phyloP scores from a whole-genome alignment of 768 basidiomycete genomes.

The Dioszegia hungarica region DNA sequence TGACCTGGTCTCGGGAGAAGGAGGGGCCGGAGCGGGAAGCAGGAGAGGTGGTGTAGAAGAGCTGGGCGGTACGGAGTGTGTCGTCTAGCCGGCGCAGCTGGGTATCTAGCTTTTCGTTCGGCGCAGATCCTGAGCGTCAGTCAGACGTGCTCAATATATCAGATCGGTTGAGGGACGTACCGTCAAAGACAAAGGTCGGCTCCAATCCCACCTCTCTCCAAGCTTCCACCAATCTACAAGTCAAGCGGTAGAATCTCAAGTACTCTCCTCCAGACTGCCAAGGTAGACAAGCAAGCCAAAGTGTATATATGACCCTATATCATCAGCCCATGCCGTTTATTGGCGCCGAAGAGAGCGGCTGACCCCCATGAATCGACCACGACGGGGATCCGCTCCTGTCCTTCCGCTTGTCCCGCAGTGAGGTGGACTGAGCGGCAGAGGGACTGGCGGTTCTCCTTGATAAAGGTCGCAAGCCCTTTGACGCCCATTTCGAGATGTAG shows the following conservation, averaged over 20 bases:
- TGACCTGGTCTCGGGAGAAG: slow-evolving; percentile 23
- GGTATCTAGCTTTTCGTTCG: slow-evolving; percentile 43
- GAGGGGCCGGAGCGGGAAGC: slow-evolving; percentile 40
- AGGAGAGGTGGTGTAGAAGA: slow-evolving; percentile 48
- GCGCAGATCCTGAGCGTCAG: slow-evolving; percentile 38
- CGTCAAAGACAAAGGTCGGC: slow-evolving; percentile 48
- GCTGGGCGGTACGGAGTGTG: slow-evolving; percentile 25
- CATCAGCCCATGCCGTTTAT: slow-evolving; percentile 3
- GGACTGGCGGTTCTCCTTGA: slow-evolving; percentile 45
- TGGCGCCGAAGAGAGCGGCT: slow-evolving; percentile 1
- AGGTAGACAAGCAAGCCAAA: slow-evolving; percentile 39
- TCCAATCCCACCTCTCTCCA: slow-evolving; percentile 44
- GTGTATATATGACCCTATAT: slow-evolving; percentile 43
- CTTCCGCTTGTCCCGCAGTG: neutral
- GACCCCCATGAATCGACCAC: slow-evolving; percentile 50
- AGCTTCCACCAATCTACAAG: slow-evolving; percentile 29
- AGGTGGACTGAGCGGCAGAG: slow-evolving; percentile 30
- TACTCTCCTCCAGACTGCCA: slow-evolving; percentile 49
- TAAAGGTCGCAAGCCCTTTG: slow-evolving; percentile 43
- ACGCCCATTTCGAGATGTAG: slow-evolving; percentile 46
- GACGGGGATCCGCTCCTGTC: slow-evolving; percentile 19
- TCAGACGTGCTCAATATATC: neutral
- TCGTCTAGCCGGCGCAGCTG: slow-evolving; percentile 27
- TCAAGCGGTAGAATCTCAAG: slow-evolving; percentile 36
- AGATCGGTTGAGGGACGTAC: slow-evolving; percentile 25